phyloP scores from a whole-genome alignment of 2,329 filamentous ascomycete genomes.

The Zarea fungicola region DNA sequence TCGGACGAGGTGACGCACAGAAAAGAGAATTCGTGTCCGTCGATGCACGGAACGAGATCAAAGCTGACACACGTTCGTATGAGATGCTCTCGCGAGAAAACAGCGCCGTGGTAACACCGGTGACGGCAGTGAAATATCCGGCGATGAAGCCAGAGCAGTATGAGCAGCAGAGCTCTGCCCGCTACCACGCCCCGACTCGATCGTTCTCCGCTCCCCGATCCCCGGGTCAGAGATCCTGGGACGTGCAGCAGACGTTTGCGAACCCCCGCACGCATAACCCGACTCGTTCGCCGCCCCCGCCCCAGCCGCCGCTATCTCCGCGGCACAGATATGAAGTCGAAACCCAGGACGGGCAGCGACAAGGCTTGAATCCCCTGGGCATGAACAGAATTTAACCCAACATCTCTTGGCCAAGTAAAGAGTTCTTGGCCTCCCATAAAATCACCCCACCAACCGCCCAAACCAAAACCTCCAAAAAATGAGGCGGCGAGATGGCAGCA shows the following conservation, averaged over 20 bases:
- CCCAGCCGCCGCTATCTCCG: background rate
- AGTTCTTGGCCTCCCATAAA: background rate
- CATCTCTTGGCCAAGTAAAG: background rate
- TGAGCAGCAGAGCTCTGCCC: slow-evolving; percentile 41
- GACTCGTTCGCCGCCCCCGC: background rate
- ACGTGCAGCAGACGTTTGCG: slow-evolving; percentile 37
- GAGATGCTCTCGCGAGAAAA: slow-evolving; percentile 69
- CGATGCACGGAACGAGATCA: slow-evolving; percentile 62
- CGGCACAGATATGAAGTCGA: slow-evolving; percentile 15
- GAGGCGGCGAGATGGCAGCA: no score
- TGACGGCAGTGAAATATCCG: slow-evolving; percentile 33
- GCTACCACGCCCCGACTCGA: slow-evolving; percentile 48
- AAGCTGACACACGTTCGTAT: slow-evolving; percentile 64
- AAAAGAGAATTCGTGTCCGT: slow-evolving; percentile 84
- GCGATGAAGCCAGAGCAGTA: slow-evolving; percentile 48
- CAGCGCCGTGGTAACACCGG: slow-evolving; percentile 49
- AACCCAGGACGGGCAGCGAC: slow-evolving; percentile 21
- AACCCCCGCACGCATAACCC: slow-evolving; percentile 15
- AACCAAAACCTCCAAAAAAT: no score
- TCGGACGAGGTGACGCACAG: slow-evolving; percentile 33
- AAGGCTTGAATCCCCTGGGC: slow-evolving; percentile 48
- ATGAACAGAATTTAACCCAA: slow-evolving; percentile 48
- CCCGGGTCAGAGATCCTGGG: slow-evolving; percentile 38
- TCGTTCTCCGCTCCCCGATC: slow-evolving; percentile 54
- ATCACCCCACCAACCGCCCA: no score